A percentile compares a stretch with the other conserved stretches of the same genome.
Conservation (phyloP, 495 filamentous ascomycete species). For the Penicillium dipodomyicola region DNA sequence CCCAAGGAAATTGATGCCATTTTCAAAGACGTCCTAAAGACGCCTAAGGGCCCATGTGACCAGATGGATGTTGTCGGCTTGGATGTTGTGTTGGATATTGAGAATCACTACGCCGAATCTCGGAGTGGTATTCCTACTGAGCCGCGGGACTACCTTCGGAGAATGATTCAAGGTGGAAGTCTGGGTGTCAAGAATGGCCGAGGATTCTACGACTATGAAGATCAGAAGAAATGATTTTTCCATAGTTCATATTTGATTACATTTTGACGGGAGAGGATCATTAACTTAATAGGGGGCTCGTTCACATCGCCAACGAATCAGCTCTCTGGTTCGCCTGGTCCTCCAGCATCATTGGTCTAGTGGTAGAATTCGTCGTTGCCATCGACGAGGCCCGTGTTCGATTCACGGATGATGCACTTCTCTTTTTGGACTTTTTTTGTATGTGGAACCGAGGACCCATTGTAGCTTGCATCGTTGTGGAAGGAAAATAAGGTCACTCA, state of each 20-base stretch:
- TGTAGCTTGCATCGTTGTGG: background rate
- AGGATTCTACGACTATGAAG: constrained; percentile 34
- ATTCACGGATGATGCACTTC: constrained; percentile 56
- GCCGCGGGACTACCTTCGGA: constrained; percentile 20
- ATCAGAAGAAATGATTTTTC: background rate
- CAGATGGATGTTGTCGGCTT: constrained; percentile 44
- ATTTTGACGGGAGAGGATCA: too few relatives aligned
- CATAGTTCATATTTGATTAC: background rate
- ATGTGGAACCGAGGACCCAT: background rate
- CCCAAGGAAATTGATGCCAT: constrained; percentile 39
- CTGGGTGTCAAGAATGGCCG: constrained; percentile 31
- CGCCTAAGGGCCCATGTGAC: constrained; percentile 38
- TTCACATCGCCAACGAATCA: constrained; percentile 1
- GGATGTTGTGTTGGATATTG: constrained; percentile 40
- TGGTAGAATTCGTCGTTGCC: constrained; percentile 61
- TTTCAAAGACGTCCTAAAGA: constrained; percentile 39
- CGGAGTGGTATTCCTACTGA: constrained; percentile 23
- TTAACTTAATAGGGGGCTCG: too few relatives aligned
- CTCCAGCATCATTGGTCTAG: constrained; percentile 54
- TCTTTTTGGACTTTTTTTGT: background rate
- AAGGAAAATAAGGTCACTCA: too few relatives aligned
- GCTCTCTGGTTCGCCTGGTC: background rate
- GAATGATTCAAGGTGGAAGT: constrained; percentile 28
- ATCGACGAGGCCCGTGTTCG: constrained; percentile 60
- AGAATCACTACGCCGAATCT: constrained; percentile 37